Evolutionary conservation across 2,329 filamentous ascomycete genomes (phyloP).

Genomic region (Fusarium sp.): DNA sequence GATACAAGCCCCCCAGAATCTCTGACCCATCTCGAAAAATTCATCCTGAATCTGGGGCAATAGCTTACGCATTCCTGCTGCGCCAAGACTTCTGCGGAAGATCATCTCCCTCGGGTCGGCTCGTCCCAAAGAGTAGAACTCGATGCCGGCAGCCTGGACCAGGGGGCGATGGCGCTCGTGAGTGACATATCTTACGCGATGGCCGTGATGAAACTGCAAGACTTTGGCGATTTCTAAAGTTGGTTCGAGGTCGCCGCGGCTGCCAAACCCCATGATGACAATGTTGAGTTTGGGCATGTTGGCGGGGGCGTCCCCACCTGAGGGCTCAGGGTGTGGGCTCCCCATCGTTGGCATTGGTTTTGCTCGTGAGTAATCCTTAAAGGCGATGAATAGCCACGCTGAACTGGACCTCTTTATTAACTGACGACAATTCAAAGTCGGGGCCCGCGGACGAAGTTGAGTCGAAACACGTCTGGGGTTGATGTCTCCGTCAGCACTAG

Average conservation of each 20-base stretch:
- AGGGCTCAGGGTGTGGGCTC: no score
- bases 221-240: conserved; percentile 4
- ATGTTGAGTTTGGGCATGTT: conserved; percentile 1
- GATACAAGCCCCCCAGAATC: not conserved
- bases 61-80: not conserved
- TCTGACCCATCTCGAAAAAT: not conserved
- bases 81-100: not conserved
- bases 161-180: not conserved
- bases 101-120: conserved; percentile 1
- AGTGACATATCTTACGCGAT: not conserved
- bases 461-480: not conserved
- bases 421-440: not conserved
- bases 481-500: not conserved
- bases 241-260: conserved; percentile 1
- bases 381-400: not conserved
- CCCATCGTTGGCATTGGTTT: not conserved
- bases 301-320: not conserved
- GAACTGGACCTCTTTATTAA: not conserved
- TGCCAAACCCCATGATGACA: conserved; percentile 8
- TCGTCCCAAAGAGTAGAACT: not conserved
- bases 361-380: not conserved
- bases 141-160: not conserved
- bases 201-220: not conserved
- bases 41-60: not conserved
- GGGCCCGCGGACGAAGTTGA: not conserved